Percentiles rank a stretch among this genome's conserved stretches.
phyloP scores from a whole-genome alignment of 108 stramenopile genomes.

The Nitzschia inconspicua region DNA sequence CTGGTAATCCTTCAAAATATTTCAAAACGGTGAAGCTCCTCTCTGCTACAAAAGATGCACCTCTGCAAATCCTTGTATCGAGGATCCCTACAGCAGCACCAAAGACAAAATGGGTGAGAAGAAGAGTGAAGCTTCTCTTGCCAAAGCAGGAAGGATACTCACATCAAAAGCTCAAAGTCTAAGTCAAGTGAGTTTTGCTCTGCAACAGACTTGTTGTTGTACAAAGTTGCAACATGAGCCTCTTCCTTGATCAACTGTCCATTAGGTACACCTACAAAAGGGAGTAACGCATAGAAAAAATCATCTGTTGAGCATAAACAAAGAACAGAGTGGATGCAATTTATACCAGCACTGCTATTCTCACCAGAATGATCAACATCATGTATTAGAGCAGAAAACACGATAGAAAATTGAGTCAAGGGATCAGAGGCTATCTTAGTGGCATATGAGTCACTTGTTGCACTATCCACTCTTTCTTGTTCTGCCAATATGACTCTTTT shows the following conservation, averaged over 20 bases:
- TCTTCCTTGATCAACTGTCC: constrained; percentile 19
- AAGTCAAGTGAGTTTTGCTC: constrained; percentile 36
- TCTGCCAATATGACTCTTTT: constrained; percentile 13
- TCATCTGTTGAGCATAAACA: no score
- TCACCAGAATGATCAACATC: constrained; percentile 41
- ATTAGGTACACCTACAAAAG: constrained; percentile 34
- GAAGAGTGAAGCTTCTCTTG: no score
- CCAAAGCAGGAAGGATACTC: no score
- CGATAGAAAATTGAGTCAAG: no score
- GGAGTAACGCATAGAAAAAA: no score
- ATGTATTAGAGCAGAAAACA: constrained; percentile 38
- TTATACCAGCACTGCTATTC: no score
- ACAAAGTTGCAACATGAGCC: constrained; percentile 31
- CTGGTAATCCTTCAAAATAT: background rate
- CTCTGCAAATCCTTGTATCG: background rate
- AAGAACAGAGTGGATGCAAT: no score
- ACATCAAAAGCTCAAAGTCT: constrained; percentile 7
- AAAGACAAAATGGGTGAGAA: no score
- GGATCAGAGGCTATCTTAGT: constrained; percentile 29
- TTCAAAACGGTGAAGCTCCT: constrained; percentile 1
- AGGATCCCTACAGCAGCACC: no score
- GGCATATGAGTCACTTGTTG: constrained; percentile 12
- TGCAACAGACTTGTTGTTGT: constrained; percentile 53
- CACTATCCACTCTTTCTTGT: background rate
- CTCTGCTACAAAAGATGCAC: background rate